A percentile compares a stretch with the other conserved stretches of the same genome.
Conservation (phyloP, 2,329 filamentous ascomycete species). For the Venturia asperata region DNA sequence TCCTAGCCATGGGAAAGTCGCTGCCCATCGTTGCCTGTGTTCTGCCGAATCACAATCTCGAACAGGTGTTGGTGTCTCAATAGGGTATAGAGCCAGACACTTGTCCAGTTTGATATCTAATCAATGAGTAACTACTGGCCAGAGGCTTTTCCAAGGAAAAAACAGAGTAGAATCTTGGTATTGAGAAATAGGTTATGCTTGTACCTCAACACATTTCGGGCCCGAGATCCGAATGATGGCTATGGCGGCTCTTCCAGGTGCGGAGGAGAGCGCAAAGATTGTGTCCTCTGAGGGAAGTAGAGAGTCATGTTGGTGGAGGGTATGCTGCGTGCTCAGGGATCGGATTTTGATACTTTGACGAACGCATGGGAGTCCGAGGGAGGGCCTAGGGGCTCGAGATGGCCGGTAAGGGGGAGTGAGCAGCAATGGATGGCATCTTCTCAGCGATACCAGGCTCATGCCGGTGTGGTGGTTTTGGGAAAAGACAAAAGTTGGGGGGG, state of each 20-base stretch:
- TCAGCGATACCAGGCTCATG: conserved; percentile 6
- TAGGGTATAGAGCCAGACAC: neutral
- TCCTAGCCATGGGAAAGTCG: neutral
- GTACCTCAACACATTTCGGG: conserved; percentile 60
- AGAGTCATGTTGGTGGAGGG: neutral
- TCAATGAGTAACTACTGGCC: neutral
- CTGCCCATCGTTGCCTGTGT: neutral
- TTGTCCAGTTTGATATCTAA: neutral
- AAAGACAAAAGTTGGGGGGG: no score
- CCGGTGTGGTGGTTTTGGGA: neutral
- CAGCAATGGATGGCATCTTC: neutral
- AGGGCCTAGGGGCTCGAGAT: neutral
- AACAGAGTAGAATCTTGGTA: neutral
- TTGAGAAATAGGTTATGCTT: conserved; percentile 19
- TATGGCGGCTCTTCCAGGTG: conserved; percentile 78
- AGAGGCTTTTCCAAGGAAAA: neutral
- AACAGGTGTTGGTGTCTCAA: neutral
- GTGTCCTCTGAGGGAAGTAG: conserved; percentile 40
- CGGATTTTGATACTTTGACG: neutral
- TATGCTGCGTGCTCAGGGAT: conserved; percentile 5
- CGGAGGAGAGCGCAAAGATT: conserved; percentile 89
- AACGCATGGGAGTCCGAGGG: neutral
- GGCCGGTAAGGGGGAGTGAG: neutral
- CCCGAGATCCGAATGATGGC: conserved; percentile 86
- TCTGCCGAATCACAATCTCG: neutral